phyloP scores from a whole-genome alignment of 2,329 filamentous ascomycete species.

The Aspergillus terreus region DNA sequence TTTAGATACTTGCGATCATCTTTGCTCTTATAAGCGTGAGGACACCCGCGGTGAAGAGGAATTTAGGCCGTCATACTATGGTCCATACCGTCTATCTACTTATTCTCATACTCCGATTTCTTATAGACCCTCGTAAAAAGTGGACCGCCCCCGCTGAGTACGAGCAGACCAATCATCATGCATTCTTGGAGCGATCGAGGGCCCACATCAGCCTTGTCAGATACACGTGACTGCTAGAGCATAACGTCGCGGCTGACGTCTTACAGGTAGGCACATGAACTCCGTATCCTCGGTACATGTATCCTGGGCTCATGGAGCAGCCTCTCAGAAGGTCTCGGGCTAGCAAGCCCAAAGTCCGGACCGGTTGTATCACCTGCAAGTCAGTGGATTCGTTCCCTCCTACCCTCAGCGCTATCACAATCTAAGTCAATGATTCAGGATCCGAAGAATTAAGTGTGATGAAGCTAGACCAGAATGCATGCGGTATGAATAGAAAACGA shows the following conservation, averaged over 20 bases:
- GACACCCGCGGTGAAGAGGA: no score
- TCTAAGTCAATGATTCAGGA: slow-evolving; percentile 4
- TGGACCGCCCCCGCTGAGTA: background rate
- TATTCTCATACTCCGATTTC: no score
- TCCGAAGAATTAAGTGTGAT: slow-evolving; percentile 60
- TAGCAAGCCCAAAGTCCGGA: slow-evolving; percentile 25
- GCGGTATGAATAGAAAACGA: slow-evolving; percentile 49
- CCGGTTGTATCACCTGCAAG: slow-evolving; percentile 67
- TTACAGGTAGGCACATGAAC: background rate
- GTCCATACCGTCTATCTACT: no score
- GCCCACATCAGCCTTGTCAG: no score
- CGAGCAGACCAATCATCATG: background rate
- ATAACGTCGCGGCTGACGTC: no score
- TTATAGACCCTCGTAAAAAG: background rate
- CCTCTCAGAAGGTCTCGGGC: background rate
- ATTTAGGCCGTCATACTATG: no score
- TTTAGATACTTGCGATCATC: no score
- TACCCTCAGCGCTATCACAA: no score
- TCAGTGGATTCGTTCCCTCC: slow-evolving; percentile 39
- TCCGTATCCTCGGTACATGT: background rate
- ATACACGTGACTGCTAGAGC: no score
- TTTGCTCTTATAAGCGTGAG: no score
- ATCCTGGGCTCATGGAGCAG: background rate
- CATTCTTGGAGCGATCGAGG: background rate
- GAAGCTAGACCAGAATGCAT: slow-evolving; percentile 59